Conservation (phyloP, 768 basidiomycete genomes). For the Mycena sanguinolenta region DNA sequence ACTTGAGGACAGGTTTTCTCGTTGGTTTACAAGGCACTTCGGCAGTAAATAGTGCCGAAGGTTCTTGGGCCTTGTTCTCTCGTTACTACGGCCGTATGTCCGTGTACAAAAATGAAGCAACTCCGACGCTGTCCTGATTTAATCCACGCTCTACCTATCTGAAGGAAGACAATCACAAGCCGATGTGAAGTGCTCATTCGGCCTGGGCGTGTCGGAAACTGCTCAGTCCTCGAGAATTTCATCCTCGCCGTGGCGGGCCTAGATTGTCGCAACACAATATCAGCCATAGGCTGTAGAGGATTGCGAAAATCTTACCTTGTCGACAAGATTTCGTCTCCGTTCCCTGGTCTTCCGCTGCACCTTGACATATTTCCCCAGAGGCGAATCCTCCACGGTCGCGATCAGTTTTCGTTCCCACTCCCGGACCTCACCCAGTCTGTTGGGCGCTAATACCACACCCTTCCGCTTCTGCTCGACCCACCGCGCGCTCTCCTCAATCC, state of each 20-base stretch:
- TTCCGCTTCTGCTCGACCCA: conserved; percentile 84
- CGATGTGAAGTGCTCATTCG: conserved; percentile 3
- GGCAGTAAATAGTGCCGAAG: conserved; percentile 4
- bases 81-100: conserved; percentile 10
- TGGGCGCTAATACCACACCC: conserved; percentile 82
- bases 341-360: conserved; percentile 86
- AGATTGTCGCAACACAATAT: conserved; percentile 31
- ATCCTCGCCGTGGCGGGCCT: conserved; percentile 80
- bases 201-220: too few species aligned
- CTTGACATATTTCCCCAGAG: conserved; percentile 85
- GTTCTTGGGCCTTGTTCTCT: not conserved
- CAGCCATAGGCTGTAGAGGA: conserved; percentile 34
- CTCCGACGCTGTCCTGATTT: not conserved
- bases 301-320: conserved; percentile 67
- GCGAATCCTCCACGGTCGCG: conserved; percentile 73
- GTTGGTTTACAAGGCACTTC: not conserved
- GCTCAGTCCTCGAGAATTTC: conserved; percentile 71
- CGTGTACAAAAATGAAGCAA: conserved; percentile 2
- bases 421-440: conserved; percentile 75
- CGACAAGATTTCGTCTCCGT: conserved; percentile 75
- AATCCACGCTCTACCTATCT: conserved; percentile 1
- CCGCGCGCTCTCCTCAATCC: conserved; percentile 84
- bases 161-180: conserved; percentile 11
- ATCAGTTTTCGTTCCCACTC: conserved; percentile 77
- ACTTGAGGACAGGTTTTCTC: conserved; percentile 1